A percentile compares a stretch with the other conserved stretches of the same genome.
Conservation (phyloP, 1,284 basidiomycete genomes). For the Agroathelia rolfsii region DNA sequence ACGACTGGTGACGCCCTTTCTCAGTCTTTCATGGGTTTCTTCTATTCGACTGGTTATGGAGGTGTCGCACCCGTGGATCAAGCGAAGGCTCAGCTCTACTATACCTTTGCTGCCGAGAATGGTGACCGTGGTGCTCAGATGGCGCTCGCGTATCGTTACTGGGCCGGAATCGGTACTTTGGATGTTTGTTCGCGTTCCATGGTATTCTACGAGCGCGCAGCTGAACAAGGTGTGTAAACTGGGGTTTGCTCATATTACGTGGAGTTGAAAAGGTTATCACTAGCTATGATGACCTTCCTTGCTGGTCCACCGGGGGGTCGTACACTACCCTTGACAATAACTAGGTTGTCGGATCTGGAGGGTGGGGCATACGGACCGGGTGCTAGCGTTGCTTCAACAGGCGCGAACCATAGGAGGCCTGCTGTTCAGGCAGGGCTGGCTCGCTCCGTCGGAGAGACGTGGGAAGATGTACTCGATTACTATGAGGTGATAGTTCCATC, state of each 20-base stretch:
- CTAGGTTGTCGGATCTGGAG: slow-evolving; percentile 80
- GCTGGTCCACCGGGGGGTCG: slow-evolving; percentile 88
- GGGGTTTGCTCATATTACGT: slow-evolving; percentile 4
- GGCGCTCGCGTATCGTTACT: slow-evolving; percentile 91
- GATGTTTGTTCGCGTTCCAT: slow-evolving; percentile 79
- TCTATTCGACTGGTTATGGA: slow-evolving; percentile 78
- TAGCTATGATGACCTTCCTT: slow-evolving; percentile 66
- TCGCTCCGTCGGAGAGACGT: slow-evolving; percentile 79
- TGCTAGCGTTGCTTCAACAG: slow-evolving; percentile 84
- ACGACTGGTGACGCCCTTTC: slow-evolving; percentile 73
- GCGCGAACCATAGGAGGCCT: slow-evolving; percentile 56
- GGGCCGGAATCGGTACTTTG: slow-evolving; percentile 86
- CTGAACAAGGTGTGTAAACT: slow-evolving; percentile 57
- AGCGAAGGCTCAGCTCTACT: slow-evolving; percentile 79
- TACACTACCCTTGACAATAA: slow-evolving; percentile 75
- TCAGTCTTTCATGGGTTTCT: slow-evolving; percentile 79
- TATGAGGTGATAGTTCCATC: slow-evolving; percentile 51
- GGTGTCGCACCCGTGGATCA: slow-evolving; percentile 59
- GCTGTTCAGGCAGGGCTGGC: slow-evolving; percentile 80
- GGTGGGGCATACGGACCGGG: slow-evolving; percentile 93
- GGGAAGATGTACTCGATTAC: slow-evolving; percentile 88
- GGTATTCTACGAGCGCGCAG: slow-evolving; percentile 81
- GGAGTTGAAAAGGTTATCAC: slow-evolving; percentile 20
- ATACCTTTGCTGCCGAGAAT: slow-evolving; percentile 86
- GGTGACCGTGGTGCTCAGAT: slow-evolving; percentile 84